A percentile compares a stretch with the other conserved stretches of the same genome.
These are phyloP conservation scores for Trichosporon sp. DNA, from an alignment of 1,284 basidiomycete genomes.

Conservation along the genomic window DNA sequence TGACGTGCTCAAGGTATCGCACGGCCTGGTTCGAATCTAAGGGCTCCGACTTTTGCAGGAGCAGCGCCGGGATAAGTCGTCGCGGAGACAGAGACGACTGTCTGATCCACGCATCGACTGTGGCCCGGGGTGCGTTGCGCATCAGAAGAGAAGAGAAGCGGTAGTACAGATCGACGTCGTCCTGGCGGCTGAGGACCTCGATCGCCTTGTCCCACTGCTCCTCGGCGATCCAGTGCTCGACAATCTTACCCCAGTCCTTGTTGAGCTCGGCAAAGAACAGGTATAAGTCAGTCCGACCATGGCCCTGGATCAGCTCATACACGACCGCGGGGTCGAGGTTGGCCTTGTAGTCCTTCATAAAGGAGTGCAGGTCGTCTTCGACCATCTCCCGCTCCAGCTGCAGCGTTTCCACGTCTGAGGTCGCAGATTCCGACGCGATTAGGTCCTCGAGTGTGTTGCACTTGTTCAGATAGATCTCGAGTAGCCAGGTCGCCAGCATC, in stretches of 20 bases:
- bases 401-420: slow-evolving; percentile 81
- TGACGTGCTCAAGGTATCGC: slow-evolving; percentile 77
- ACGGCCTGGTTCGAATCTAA: slow-evolving; percentile 68
- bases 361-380: slow-evolving; percentile 87
- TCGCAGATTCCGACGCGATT: slow-evolving; percentile 65
- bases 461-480: slow-evolving; percentile 95
- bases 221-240: slow-evolving; percentile 88
- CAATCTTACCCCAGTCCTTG: slow-evolving; percentile 76
- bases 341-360: slow-evolving; percentile 88
- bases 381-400: slow-evolving; percentile 74
- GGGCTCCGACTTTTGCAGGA: slow-evolving; percentile 61
- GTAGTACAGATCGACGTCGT: slow-evolving; percentile 84
- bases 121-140: slow-evolving; percentile 77
- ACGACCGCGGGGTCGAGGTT: slow-evolving; percentile 76
- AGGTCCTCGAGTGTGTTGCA: slow-evolving; percentile 91
- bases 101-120: slow-evolving; percentile 86
- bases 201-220: slow-evolving; percentile 90
- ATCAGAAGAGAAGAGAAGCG: slow-evolving; percentile 84
- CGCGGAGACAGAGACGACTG: slow-evolving; percentile 73
- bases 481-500: slow-evolving; percentile 98
- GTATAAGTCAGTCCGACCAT: slow-evolving; percentile 88
- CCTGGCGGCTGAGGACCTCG: slow-evolving; percentile 79
- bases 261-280: slow-evolving; percentile 81
- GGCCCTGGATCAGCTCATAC: slow-evolving; percentile 87
- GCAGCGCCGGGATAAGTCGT: slow-evolving; percentile 81